Conservation (phyloP, 2,329 filamentous ascomycete genomes). For the Phialemonium atrogriseum region DNA sequence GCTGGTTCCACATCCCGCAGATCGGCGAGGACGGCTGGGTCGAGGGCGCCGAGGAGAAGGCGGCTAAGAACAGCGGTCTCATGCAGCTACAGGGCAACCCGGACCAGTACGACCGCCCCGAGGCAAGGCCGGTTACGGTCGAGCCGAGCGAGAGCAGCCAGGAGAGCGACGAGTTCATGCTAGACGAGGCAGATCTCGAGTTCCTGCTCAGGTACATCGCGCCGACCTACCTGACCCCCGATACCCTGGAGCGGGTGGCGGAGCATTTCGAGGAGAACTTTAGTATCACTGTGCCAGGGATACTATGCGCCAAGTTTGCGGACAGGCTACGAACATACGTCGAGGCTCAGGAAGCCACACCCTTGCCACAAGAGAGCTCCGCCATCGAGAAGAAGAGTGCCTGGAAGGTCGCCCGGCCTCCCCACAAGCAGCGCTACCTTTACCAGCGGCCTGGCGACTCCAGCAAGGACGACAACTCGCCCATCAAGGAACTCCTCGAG, state of each 20-base stretch:
- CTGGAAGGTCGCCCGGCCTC: constrained; percentile 76
- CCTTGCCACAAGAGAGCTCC: constrained; percentile 35
- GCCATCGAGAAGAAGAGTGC: constrained; percentile 51
- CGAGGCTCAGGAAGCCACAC: constrained; percentile 49
- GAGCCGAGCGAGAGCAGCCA: constrained; percentile 35
- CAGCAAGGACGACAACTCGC: constrained; percentile 34
- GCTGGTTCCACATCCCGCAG: constrained; percentile 98
- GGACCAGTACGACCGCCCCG: constrained; percentile 79
- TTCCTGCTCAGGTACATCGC: constrained; percentile 87
- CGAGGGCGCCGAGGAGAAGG: constrained; percentile 77
- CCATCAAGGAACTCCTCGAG: constrained; percentile 72
- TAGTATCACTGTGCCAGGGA: constrained; percentile 70
- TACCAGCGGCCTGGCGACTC: constrained; percentile 57
- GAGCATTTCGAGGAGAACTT: constrained; percentile 76
- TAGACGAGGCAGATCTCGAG: constrained; percentile 74
- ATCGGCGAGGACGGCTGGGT: constrained; percentile 87
- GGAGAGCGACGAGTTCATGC: constrained; percentile 37
- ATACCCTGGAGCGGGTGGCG: constrained; percentile 75
- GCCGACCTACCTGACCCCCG: constrained; percentile 84
- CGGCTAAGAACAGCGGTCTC: constrained; percentile 82
- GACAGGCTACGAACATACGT: constrained; percentile 64
- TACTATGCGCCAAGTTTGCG: constrained; percentile 73
- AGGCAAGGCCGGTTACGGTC: constrained; percentile 45
- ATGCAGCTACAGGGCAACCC: constrained; percentile 89
- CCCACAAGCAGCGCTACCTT: constrained; percentile 90